Conservation (phyloP, 257 asterid species). For the Mitragyna speciosa region DNA sequence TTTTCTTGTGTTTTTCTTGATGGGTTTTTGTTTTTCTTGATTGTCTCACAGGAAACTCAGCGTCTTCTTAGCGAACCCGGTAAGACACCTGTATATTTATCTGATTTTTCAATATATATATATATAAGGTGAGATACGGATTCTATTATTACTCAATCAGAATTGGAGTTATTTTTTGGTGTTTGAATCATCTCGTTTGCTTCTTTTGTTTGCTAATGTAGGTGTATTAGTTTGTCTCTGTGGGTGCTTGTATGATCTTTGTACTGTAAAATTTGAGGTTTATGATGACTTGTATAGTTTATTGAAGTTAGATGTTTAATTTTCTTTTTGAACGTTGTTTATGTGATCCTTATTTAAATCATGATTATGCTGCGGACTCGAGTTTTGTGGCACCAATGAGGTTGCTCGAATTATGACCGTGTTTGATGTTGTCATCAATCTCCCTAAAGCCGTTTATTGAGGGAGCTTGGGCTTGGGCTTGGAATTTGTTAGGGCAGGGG, state of each 20-base stretch:
- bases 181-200: neutral
- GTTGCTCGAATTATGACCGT: neutral
- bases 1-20: constrained; percentile 15
- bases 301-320: neutral
- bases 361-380: neutral
- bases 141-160: neutral
- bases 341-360: too few relatives aligned
- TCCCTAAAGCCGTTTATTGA: neutral
- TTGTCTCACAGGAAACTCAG: constrained; percentile 76
- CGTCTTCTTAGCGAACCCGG: constrained; percentile 99
- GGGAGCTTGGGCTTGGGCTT: too few relatives aligned
- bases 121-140: neutral
- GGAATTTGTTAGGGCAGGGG: neutral
- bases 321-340: too few relatives aligned
- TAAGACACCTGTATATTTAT: constrained; percentile 18
- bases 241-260: too few relatives aligned
- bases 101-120: neutral
- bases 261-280: neutral
- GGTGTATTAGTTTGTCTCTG: too few relatives aligned
- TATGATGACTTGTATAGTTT: neutral
- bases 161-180: neutral
- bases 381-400: neutral
- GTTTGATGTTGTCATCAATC: neutral
- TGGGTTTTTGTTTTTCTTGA: constrained; percentile 9
- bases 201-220: neutral